Percentiles rank a stretch among this genome's conserved stretches.
These are phyloP conservation scores for Termitomyces eurrhizus DNA, from an alignment of 768 basidiomycete species.

Conservation along the genomic window DNA sequence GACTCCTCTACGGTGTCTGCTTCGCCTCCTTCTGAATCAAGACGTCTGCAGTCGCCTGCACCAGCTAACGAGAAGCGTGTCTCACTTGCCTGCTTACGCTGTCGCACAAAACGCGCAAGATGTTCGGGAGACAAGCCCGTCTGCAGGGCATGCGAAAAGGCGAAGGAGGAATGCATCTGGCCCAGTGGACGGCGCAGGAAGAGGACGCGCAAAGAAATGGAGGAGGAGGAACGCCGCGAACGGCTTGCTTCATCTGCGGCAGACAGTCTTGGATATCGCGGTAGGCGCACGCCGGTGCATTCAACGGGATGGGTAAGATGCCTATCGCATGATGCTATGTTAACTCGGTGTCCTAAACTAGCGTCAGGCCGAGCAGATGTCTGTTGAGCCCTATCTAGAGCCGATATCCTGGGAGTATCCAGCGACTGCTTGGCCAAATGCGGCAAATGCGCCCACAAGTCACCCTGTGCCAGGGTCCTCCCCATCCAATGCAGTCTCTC, in stretches of 20 bases:
- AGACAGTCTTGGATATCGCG: conserved; percentile 8
- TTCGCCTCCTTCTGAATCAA: conserved; percentile 3
- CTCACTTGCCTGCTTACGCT: conserved; percentile 15
- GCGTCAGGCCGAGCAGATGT: not conserved
- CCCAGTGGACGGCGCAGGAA: conserved; percentile 14
- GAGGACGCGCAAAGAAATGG: conserved; percentile 14
- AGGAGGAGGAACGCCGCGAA: conserved; percentile 14
- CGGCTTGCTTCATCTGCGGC: conserved; percentile 11
- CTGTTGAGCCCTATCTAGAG: conserved; percentile 1
- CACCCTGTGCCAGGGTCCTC: conserved; percentile 1
- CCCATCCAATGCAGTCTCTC: not conserved
- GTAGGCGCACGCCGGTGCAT: conserved; percentile 1
- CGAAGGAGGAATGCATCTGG: conserved; percentile 14
- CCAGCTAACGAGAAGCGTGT: conserved; percentile 14
- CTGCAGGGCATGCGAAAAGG: conserved; percentile 13
- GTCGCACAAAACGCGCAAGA: conserved; percentile 15
- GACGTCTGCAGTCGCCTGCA: conserved; percentile 3
- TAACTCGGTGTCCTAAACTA: not conserved
- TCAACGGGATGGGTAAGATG: conserved; percentile 3
- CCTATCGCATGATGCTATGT: not conserved
- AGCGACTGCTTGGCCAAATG: conserved; percentile 6
- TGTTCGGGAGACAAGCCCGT: conserved; percentile 16
- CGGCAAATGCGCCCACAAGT: not conserved
- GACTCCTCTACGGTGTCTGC: conserved; percentile 5
- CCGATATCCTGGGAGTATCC: conserved; percentile 9